phyloP scores from a whole-genome alignment of 139 green algal genomes.

The Raphidocelis subcapitata region DNA sequence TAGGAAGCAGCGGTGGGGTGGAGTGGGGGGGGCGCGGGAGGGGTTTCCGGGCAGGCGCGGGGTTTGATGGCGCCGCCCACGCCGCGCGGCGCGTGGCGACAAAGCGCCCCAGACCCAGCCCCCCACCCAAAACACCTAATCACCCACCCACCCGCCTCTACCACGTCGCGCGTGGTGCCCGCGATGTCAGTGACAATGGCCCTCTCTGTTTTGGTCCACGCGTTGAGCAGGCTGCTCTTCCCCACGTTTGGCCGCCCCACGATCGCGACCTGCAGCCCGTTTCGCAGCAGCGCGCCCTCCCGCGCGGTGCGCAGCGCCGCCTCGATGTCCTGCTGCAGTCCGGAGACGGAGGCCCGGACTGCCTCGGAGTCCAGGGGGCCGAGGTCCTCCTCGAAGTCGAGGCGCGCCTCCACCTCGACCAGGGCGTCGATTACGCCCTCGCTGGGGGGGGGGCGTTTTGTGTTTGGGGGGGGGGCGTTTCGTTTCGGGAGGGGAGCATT shows the following conservation, averaged over 20 bases:
- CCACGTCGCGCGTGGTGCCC: constrained; percentile 94
- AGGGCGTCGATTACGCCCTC: constrained; percentile 67
- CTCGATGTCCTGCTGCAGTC: constrained; percentile 48
- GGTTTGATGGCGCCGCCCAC: too few species aligned
- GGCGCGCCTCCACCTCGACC: constrained; percentile 81
- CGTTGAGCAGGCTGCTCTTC: constrained; percentile 95
- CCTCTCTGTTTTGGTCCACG: constrained; percentile 72
- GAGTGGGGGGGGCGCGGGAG: background rate
- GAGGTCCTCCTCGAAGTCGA: constrained; percentile 98
- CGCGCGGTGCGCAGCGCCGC: constrained; percentile 59
- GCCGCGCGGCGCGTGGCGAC: too few species aligned
- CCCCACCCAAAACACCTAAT: too few species aligned
- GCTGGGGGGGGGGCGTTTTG: too few species aligned
- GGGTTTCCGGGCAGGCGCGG: too few species aligned
- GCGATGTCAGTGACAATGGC: constrained; percentile 95
- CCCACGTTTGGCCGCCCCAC: constrained; percentile 95
- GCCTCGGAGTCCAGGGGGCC: constrained; percentile 63
- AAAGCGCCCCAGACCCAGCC: too few species aligned
- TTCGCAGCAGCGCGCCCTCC: constrained; percentile 65
- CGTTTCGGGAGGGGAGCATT: too few species aligned
- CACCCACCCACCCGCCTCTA: constrained; percentile 77
- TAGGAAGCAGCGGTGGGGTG: too few species aligned
- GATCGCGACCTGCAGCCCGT: constrained; percentile 85
- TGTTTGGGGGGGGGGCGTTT: too few species aligned
- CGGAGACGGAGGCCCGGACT: constrained; percentile 37